Percentiles rank a stretch among this genome's conserved stretches.
These are phyloP conservation scores for Plectosphaerella plurivora DNA, from an alignment of 2,329 filamentous ascomycete species.

Conservation along the genomic window DNA sequence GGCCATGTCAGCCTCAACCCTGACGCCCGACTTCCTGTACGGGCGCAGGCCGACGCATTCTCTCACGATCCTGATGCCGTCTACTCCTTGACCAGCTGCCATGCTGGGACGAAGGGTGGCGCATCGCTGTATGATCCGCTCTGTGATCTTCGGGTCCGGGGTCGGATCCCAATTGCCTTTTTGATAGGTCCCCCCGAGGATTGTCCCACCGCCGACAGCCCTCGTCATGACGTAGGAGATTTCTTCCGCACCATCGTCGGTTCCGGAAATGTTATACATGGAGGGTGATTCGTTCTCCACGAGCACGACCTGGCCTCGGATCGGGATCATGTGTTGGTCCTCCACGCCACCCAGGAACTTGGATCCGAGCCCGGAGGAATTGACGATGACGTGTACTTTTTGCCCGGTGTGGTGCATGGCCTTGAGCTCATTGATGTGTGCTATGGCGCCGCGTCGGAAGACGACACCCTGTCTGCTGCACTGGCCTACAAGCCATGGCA, in stretches of 20 bases:
- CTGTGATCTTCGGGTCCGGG: slow-evolving; percentile 21
- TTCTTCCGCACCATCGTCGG: slow-evolving; percentile 32
- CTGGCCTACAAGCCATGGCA: slow-evolving; percentile 70
- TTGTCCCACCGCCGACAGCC: slow-evolving; percentile 25
- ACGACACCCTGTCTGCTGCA: slow-evolving; percentile 70
- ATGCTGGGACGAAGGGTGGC: slow-evolving; percentile 16
- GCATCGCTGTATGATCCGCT: slow-evolving; percentile 26
- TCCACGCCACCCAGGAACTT: slow-evolving; percentile 74
- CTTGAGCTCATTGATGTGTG: slow-evolving; percentile 68
- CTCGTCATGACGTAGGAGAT: slow-evolving; percentile 40
- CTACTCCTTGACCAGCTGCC: slow-evolving; percentile 1
- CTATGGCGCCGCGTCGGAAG: slow-evolving; percentile 57
- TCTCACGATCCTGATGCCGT: slow-evolving; percentile 25
- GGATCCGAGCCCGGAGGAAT: slow-evolving; percentile 78
- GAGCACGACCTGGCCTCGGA: slow-evolving; percentile 61
- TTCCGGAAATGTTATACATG: slow-evolving; percentile 34
- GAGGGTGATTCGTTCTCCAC: slow-evolving; percentile 31
- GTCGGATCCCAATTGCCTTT: slow-evolving; percentile 25
- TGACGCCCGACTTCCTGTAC: slow-evolving; percentile 19
- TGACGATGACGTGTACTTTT: slow-evolving; percentile 62
- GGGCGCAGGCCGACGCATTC: slow-evolving; percentile 27
- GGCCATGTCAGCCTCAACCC: slow-evolving; percentile 21
- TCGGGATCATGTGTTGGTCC: slow-evolving; percentile 69
- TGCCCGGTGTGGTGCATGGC: slow-evolving; percentile 31
- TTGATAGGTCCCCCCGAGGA: slow-evolving; percentile 26